phyloP scores from a whole-genome alignment of 148 eudicot species.

The Vaccinium corymbosum region DNA sequence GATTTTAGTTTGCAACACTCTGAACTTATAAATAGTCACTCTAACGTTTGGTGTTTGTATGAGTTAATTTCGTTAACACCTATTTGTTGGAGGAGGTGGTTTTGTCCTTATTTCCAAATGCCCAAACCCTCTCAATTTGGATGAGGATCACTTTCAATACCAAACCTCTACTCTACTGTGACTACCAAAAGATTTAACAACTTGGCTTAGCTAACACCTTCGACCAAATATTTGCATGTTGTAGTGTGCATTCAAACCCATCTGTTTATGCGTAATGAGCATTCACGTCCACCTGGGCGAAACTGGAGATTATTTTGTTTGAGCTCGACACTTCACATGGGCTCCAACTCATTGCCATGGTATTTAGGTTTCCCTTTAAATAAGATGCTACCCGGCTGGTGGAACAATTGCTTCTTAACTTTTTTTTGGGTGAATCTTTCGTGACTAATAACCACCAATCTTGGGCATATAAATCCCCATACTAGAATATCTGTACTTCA shows the following conservation, averaged over 20 bases:
- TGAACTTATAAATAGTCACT: background rate
- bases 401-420: background rate
- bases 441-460: background rate
- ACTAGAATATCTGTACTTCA: background rate
- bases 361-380: background rate
- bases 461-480: background rate
- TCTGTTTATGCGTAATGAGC: no score
- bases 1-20: background rate
- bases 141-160: background rate
- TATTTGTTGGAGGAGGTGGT: background rate
- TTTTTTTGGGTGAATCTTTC: background rate
- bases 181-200: background rate
- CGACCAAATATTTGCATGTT: background rate
- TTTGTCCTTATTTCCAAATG: background rate
- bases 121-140: background rate
- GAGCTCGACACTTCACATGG: background rate
- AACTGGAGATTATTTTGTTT: background rate
- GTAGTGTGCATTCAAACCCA: no score
- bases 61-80: background rate
- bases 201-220: background rate
- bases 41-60: background rate
- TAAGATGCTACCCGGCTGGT: background rate
- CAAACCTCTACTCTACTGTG: background rate
- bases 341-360: background rate
- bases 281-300: background rate